Conservation (phyloP, 768 basidiomycete species). For the Leccinum fibrillosum region DNA sequence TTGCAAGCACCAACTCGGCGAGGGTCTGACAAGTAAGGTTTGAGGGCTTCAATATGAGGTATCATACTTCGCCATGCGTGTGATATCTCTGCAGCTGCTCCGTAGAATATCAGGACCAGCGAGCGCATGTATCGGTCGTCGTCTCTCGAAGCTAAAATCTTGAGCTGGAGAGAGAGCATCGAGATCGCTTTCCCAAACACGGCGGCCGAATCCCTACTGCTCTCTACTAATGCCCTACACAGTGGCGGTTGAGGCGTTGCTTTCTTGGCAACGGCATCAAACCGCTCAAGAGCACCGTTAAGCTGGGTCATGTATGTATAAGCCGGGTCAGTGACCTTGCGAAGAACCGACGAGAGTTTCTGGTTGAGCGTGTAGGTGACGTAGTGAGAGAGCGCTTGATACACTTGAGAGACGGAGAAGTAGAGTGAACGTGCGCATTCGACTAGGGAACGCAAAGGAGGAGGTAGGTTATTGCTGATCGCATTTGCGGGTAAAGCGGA, state of each 20-base stretch:
- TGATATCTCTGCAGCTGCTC: conserved; percentile 84
- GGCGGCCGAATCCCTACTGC: conserved; percentile 78
- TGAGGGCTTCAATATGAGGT: conserved; percentile 67
- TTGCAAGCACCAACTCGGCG: conserved; percentile 35
- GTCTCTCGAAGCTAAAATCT: conserved; percentile 66
- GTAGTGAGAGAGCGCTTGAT: conserved; percentile 86
- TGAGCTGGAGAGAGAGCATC: conserved; percentile 77
- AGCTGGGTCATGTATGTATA: conserved; percentile 76
- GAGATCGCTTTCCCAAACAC: conserved; percentile 87
- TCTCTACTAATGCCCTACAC: conserved; percentile 77
- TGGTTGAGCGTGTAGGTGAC: conserved; percentile 80
- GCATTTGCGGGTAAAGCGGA: conserved; percentile 67
- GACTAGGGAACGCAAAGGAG: conserved; percentile 63
- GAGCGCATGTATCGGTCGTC: conserved; percentile 88
- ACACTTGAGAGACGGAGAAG: conserved; percentile 88
- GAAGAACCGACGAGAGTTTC: conserved; percentile 72
- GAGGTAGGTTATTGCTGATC: conserved; percentile 65
- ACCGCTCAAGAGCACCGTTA: conserved; percentile 86
- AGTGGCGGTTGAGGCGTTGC: conserved; percentile 64
- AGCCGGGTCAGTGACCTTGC: conserved; percentile 84
- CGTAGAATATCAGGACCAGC: conserved; percentile 83
- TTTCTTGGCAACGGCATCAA: conserved; percentile 77
- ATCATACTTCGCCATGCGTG: conserved; percentile 78
- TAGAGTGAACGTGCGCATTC: conserved; percentile 91
- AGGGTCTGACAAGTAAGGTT: conserved; percentile 53